Evolutionary conservation across 2,329 filamentous ascomycete genomes (phyloP).

Genomic region (Aspergillus sp.): DNA sequence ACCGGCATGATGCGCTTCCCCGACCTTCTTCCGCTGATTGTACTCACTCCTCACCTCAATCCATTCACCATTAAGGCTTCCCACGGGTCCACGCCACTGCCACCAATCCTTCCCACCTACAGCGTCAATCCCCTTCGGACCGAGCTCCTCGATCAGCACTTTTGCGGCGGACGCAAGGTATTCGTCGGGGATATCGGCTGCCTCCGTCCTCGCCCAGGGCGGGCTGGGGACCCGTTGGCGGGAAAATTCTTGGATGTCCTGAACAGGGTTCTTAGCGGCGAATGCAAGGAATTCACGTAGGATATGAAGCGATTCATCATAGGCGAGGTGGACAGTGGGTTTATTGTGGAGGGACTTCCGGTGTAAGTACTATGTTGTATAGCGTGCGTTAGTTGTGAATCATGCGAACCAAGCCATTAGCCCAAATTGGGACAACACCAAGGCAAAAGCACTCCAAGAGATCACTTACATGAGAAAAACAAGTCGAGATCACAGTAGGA

Average conservation of each 20-base stretch:
- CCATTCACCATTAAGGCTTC: slow-evolving; percentile 75
- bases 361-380: slow-evolving; percentile 63
- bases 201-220: slow-evolving; percentile 74
- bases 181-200: slow-evolving; percentile 56
- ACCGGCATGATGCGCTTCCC: slow-evolving; percentile 33
- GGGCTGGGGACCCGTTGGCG: slow-evolving; percentile 85
- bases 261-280: slow-evolving; percentile 80
- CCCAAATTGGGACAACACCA: no score
- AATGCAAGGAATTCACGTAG: slow-evolving; percentile 79
- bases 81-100: slow-evolving; percentile 67
- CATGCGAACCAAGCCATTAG: no score
- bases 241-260: slow-evolving; percentile 88
- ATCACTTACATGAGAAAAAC: slow-evolving; percentile 68
- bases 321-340: slow-evolving; percentile 83
- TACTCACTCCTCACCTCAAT: slow-evolving; percentile 89
- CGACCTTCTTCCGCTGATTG: slow-evolving; percentile 56
- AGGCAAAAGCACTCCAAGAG: no score
- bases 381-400: not conserved
- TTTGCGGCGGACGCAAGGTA: slow-evolving; percentile 59
- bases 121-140: slow-evolving; percentile 60
- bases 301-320: slow-evolving; percentile 83
- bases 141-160: slow-evolving; percentile 64
- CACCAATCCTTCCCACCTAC: slow-evolving; percentile 82
- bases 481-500: slow-evolving; percentile 77
- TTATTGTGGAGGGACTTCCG: slow-evolving; percentile 66